Evolutionary conservation across 1,284 basidiomycete species (phyloP), one percentile per base, ranked within the genome.

Genomic region (Leccinum subspadiceum): DNA sequence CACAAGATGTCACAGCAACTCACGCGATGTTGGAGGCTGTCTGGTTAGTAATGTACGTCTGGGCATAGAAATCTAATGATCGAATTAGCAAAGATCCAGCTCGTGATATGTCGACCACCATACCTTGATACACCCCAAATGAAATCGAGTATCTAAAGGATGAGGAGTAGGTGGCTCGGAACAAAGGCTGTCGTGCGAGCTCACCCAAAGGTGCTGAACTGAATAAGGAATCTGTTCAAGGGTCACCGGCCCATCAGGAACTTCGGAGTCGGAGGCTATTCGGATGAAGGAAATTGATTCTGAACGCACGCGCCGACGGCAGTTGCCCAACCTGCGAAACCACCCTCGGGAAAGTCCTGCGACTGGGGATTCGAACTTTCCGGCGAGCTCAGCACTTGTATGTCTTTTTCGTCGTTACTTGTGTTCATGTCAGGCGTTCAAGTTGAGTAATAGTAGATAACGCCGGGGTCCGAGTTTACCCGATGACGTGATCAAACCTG

Each of bases 101-200:
- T 15, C 41, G 20, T 29, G 9, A 2, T 46, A 50, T 8, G n/a
- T 29, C 7, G 31, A 37, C 15, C 5, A 10, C 15, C 52, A 44
- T 61, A 77, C 78, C 78, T 77, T 78, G 78, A 65, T 78, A 78
- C n/a, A 79, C 78, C 5, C 78, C 77, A 37, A 77, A 78, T 2
- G 77, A 76, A 15, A 70, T 68, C 1, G 72, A 63, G 52, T 79
- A 78, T 55, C 77, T 78, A 17, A 52, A 59, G 0, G 9, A 48
- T 37, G 13, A 31, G 1, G 2, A 24, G 20, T 22, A 15, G 62
- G 59, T 15, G 5, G 33, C 2, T 50, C 20, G 37, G 22, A 54
- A 22, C 29, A 37, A 4, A 20, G 24, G 2, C 29, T 10, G 26
- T 15, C 5, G 9, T 10, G 5, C 41, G 13, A 31, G 8, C 69